Percentiles rank a stretch among this genome's conserved stretches.
Conservation (phyloP, 1,284 basidiomycete genomes). For the Malassezia sp. region DNA sequence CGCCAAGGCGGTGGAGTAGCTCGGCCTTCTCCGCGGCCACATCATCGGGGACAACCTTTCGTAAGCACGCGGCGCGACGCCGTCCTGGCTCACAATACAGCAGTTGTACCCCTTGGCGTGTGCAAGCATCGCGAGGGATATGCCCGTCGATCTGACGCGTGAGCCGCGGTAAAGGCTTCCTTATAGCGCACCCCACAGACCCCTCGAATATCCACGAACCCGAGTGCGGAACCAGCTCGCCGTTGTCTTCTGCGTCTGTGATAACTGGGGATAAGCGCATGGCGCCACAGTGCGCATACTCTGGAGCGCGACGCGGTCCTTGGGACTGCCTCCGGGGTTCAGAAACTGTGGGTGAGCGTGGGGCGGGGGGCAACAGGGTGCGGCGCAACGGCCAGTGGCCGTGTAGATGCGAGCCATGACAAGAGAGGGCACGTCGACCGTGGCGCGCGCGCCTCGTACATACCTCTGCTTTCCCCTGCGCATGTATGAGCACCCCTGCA, state of each 20-base stretch:
- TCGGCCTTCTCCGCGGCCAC: conserved; percentile 80
- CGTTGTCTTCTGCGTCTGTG: conserved; percentile 75
- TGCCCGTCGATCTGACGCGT: conserved; percentile 94
- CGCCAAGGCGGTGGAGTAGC: conserved; percentile 71
- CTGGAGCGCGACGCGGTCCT: conserved; percentile 84
- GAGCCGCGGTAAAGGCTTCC: no score
- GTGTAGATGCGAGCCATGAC: conserved; percentile 18
- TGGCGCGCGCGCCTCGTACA: no score
- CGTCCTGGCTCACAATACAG: conserved; percentile 48
- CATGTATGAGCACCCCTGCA: no score
- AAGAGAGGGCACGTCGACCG: no score
- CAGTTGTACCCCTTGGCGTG: conserved; percentile 56
- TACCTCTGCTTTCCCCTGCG: no score
- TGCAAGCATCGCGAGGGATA: conserved; percentile 73
- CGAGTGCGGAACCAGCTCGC: conserved; percentile 71
- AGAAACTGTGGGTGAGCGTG: conserved; percentile 94
- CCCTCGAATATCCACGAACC: conserved; percentile 93
- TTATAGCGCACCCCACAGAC: no score
- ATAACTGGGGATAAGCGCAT: no score
- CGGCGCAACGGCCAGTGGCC: no score
- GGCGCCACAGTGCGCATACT: no score
- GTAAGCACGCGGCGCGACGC: no score
- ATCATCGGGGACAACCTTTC: conserved; percentile 48
- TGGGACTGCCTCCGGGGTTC: conserved; percentile 94
- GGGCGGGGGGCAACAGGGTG: no score